A percentile compares a stretch with the other conserved stretches of the same genome.
phyloP scores from a whole-genome alignment of 331 rosid species.

The Arachis monticola region DNA sequence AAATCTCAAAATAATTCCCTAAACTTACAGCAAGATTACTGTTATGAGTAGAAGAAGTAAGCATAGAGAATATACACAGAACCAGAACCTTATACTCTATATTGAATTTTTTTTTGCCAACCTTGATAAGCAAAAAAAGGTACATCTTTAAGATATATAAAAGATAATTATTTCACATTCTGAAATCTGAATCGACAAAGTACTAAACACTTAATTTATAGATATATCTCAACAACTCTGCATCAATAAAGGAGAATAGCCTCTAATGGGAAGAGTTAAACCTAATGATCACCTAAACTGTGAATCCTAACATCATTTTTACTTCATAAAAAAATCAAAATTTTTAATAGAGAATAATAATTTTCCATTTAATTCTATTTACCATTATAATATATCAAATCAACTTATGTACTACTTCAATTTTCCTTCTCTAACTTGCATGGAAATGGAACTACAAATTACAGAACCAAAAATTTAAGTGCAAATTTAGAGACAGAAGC shows the following conservation, averaged over 20 bases:
- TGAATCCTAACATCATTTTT: conserved; percentile 1
- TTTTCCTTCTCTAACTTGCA: too few species aligned
- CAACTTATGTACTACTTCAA: too few species aligned
- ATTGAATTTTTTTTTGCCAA: background rate
- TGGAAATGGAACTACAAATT: too few species aligned
- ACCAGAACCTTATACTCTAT: background rate
- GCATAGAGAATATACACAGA: too few species aligned
- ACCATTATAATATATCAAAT: conserved; percentile 55
- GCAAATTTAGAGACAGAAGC: too few species aligned
- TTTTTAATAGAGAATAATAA: conserved; percentile 12
- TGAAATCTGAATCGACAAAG: conserved; percentile 4
- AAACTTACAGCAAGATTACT: too few species aligned
- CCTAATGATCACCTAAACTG: background rate
- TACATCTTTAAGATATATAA: background rate
- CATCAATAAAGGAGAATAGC: conserved; percentile 6
- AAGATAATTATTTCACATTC: conserved; percentile 5
- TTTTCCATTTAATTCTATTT: conserved; percentile 28
- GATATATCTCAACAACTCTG: background rate
- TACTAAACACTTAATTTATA: background rate
- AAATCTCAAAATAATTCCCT: too few species aligned
- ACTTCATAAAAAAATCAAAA: background rate
- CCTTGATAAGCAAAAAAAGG: background rate
- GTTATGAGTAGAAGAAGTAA: too few species aligned
- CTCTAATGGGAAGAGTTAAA: conserved; percentile 12
- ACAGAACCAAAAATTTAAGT: too few species aligned